Base-by-base conservation (phyloP, 2,329 filamentous ascomycete genomes). In the Clonostachys rhizophaga region DNA sequence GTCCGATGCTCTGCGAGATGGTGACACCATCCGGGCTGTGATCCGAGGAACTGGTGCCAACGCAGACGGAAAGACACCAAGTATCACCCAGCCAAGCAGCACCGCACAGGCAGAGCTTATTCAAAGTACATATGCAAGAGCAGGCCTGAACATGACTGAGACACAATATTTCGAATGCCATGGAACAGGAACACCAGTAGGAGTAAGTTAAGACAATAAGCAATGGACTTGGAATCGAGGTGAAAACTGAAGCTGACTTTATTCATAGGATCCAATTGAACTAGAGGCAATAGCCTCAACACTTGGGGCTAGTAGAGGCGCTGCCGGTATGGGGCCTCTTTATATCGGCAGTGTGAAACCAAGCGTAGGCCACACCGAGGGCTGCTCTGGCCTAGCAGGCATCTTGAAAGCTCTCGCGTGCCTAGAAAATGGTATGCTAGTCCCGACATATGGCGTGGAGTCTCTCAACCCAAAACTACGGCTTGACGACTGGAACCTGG, bases 1-100 rank as follows among this genome's bases (percentile, higher is more conserved):
- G 0, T 64, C 68, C 6, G 74, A 81, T 56, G 83, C 83, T 2
- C 53, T 85, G 6, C 63, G 66, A 11, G 76, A 81, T 52, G 76
- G 78, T 14, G 79, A 75, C 52, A 58, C 60, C 0, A 62, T 66
- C 33, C 53, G 58, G 12, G 57, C 58, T 5, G 50, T 67, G 13
- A 58, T 70, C 36, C 55, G 58, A 3, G 59, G 50, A 3, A 61
- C 60, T 0, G 59, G 49, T 2, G 45, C 56, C 33, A 66, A 65
- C 46, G 51, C 54, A 18, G 70, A 75, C 47, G 72, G 72, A 9
- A 59, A 49, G 12, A 54, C 51, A 1, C 44, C 45, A 3, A 75
- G 75, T 2, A 74, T 81, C 46, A 79, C 76, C 1, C 63, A 74
- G 49, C 79, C 78, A 0, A 77, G 62, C 48, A 54, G 56, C 5